These are phyloP conservation scores for Coprinellus micaceus DNA, from an alignment of 768 basidiomycete genomes.

Conservation along the genomic window DNA sequence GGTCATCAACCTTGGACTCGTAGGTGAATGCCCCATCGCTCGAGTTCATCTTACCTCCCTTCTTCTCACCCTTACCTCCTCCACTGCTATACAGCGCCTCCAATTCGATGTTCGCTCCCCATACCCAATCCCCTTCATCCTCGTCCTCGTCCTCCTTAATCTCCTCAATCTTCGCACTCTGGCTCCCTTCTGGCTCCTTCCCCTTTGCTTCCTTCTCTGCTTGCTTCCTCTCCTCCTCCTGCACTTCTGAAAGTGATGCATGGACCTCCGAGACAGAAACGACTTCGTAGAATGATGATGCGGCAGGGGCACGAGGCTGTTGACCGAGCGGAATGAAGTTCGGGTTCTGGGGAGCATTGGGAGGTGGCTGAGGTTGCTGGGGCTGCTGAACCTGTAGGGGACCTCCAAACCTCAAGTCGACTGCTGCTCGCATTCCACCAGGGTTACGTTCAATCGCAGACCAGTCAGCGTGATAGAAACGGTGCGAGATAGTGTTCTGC, in stretches of 20 bases:
- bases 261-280: no score
- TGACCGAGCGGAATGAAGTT: no score
- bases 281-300: no score
- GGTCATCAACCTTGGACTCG: slow-evolving; percentile 11
- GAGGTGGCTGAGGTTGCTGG: no score
- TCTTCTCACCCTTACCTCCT: not conserved
- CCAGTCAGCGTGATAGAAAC: not conserved
- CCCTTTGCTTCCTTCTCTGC: not conserved
- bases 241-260: not conserved
- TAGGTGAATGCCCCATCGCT: slow-evolving; percentile 10
- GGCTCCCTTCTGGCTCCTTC: slow-evolving; percentile 5
- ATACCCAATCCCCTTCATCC: not conserved
- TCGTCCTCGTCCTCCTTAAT: not conserved
- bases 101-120: not conserved
- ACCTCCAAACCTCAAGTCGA: slow-evolving; percentile 5
- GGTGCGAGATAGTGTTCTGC: not conserved
- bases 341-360: no score
- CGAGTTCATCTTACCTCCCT: not conserved
- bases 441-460: not conserved
- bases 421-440: not conserved
- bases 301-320: no score
- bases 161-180: not conserved
- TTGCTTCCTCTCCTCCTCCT: not conserved
- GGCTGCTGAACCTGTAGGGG: not conserved
- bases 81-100: not conserved